Percentiles rank a stretch among this genome's conserved stretches.
Evolutionary conservation across 2,329 filamentous ascomycete genomes (phyloP).

Genomic region (Dothistroma septosporum): DNA sequence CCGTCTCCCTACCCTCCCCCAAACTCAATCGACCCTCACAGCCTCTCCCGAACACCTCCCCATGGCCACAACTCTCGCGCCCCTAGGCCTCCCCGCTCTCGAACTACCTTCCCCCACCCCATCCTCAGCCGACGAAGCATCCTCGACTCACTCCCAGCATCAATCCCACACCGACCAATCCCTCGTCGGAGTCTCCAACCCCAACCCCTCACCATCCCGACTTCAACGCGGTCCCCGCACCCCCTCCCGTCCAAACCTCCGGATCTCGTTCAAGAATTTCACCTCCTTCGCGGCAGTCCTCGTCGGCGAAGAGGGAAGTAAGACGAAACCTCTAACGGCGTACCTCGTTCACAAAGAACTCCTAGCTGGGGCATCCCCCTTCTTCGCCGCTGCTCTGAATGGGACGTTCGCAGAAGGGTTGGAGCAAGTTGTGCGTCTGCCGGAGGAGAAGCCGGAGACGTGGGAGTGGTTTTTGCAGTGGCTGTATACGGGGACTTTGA

Average conservation of each 20-base stretch:
- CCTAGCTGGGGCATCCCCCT: conserved; percentile 45
- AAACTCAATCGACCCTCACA: conserved; percentile 6
- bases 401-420: conserved; percentile 45
- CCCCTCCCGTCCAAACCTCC: conserved; percentile 34
- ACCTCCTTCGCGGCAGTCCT: conserved; percentile 38
- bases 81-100: conserved; percentile 24
- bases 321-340: conserved; percentile 30
- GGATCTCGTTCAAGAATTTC: conserved; percentile 38
- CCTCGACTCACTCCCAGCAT: conserved; percentile 21
- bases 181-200: neutral
- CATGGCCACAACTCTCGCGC: conserved; percentile 23
- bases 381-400: conserved; percentile 50
- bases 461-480: conserved; percentile 51
- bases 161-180: neutral
- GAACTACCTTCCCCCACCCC: conserved; percentile 30
- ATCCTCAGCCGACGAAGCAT: conserved; percentile 15
- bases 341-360: conserved; percentile 49
- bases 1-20: conserved; percentile 21
- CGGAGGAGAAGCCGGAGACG: conserved; percentile 42
- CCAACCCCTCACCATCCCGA: conserved; percentile 12
- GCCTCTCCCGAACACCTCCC: conserved; percentile 12
- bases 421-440: conserved; percentile 41
- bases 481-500: conserved; percentile 46
- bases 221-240: conserved; percentile 19
- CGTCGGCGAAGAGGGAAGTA: conserved; percentile 36